These are phyloP conservation scores for Priceomyces medius DNA, from an alignment of 805 yeast genomes.

Conservation along the genomic window DNA sequence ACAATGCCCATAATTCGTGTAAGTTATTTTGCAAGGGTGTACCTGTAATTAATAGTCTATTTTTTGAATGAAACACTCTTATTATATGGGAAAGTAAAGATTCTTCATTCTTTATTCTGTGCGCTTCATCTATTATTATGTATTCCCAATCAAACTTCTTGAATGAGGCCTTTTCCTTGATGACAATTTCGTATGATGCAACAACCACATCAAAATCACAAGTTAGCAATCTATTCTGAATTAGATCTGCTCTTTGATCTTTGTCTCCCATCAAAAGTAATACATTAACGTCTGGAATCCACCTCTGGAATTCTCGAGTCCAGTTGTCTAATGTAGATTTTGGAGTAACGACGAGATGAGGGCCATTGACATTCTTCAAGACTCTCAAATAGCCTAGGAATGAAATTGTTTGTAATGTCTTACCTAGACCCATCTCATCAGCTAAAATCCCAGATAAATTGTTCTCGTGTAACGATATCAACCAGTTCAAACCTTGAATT, in stretches of 20 bases:
- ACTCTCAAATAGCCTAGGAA: conserved; percentile 71
- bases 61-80: conserved; percentile 66
- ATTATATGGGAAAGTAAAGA: conserved; percentile 70
- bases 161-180: conserved; percentile 67
- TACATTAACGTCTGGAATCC: conserved; percentile 79
- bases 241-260: conserved; percentile 57
- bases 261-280: conserved; percentile 74
- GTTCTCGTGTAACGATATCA: conserved; percentile 64
- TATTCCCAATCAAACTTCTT: conserved; percentile 73
- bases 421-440: conserved; percentile 86
- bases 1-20: conserved; percentile 78
- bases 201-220: conserved; percentile 73
- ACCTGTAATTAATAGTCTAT: conserved; percentile 74
- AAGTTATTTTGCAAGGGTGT: conserved; percentile 79
- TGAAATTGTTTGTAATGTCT: conserved; percentile 77
- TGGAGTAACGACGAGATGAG: conserved; percentile 75
- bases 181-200: conserved; percentile 75
- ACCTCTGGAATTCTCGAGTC: conserved; percentile 70
- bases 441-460: conserved; percentile 75
- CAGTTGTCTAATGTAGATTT: conserved; percentile 80
- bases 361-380: conserved; percentile 60
- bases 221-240: conserved; percentile 47
- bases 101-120: conserved; percentile 77
- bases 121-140: conserved; percentile 80
- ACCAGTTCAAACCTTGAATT: conserved; percentile 79